These are phyloP conservation scores for Phytopythium chamaehyphon DNA, from an alignment of 352 stramenopile species.

Conservation along the genomic window DNA sequence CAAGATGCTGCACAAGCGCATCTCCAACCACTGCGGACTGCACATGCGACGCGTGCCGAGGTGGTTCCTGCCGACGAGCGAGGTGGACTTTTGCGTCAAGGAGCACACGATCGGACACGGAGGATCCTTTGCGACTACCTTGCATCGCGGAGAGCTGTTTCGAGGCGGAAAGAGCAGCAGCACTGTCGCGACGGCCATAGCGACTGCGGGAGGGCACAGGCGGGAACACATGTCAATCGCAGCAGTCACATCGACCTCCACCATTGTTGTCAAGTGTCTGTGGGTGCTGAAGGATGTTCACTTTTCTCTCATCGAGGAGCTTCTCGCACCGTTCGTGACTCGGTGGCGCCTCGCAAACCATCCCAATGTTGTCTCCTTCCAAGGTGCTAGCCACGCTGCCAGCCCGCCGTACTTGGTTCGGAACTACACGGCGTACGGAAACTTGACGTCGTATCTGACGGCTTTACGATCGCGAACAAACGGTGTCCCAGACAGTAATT, in stretches of 20 bases:
- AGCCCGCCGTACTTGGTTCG: slow-evolving; percentile 47
- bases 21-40: slow-evolving; percentile 42
- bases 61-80: slow-evolving; percentile 49
- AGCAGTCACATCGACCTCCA: slow-evolving; percentile 18
- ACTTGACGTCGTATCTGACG: slow-evolving; percentile 42
- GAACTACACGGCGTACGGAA: slow-evolving; percentile 58
- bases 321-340: slow-evolving; percentile 39
- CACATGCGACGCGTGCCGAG: slow-evolving; percentile 47
- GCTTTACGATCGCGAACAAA: slow-evolving; percentile 36
- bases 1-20: slow-evolving; percentile 56
- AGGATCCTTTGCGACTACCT: slow-evolving; percentile 41
- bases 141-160: slow-evolving; percentile 53
- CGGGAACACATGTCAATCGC: slow-evolving; percentile 3
- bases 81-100: slow-evolving; percentile 46
- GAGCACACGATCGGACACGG: slow-evolving; percentile 24
- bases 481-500: slow-evolving; percentile 14
- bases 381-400: slow-evolving; percentile 48
- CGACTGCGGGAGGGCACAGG: slow-evolving; percentile 3
- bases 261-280: slow-evolving; percentile 56
- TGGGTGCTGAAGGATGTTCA: slow-evolving; percentile 37
- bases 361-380: slow-evolving; percentile 54
- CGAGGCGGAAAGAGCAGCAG: slow-evolving; percentile 35
- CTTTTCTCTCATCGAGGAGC: slow-evolving; percentile 46
- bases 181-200: slow-evolving; percentile 16
- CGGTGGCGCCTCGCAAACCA: slow-evolving; percentile 52